phyloP scores from a whole-genome alignment of 73 alveolate species.

The Stentor roeselii region DNA sequence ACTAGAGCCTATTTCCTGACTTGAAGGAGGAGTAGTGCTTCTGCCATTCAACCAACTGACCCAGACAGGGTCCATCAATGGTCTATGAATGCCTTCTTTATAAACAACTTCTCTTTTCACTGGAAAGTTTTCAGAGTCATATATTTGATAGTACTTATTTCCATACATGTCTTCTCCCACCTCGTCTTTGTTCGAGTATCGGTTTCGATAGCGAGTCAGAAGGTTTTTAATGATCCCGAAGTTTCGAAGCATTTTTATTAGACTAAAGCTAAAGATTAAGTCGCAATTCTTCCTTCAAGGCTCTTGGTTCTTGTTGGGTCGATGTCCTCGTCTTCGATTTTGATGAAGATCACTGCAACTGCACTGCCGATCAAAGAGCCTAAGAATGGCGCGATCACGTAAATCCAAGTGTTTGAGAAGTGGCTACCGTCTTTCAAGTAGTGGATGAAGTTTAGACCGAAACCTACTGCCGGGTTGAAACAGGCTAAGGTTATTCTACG shows the following conservation, averaged over 20 bases:
- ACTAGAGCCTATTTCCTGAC: background rate
- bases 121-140: background rate
- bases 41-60: background rate
- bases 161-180: background rate
- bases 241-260: no score
- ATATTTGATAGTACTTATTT: background rate
- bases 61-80: slow-evolving; percentile 2
- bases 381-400: slow-evolving; percentile 14
- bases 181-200: no score
- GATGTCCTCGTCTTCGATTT: background rate
- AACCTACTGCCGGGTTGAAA: slow-evolving; percentile 14
- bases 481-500: slow-evolving; percentile 7
- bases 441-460: background rate
- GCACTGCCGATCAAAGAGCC: background rate
- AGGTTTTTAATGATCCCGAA: no score
- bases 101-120: background rate
- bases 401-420: background rate
- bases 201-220: no score
- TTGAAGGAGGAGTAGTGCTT: background rate
- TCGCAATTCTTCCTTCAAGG: no score
- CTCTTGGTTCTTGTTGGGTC: background rate
- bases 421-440: background rate
- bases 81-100: background rate
- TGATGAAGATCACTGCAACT: background rate
- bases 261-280: no score